Base-by-base conservation (phyloP, 148 eudicot species). In the Arctostaphylos glauca region DNA sequence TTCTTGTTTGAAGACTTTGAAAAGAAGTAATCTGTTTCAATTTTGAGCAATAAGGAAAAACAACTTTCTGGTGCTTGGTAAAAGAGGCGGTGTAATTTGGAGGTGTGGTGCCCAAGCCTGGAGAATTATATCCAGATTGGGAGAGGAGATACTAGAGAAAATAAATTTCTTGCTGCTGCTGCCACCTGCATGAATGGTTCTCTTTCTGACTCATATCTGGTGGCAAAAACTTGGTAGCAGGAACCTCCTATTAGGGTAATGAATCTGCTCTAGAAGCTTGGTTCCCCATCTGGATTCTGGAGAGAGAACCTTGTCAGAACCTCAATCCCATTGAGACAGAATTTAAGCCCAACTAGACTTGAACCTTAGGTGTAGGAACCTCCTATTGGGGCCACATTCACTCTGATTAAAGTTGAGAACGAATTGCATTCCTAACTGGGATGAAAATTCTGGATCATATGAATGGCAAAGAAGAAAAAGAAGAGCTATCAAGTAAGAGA, bases 21-120 rank as follows among this genome's bases (percentile, higher is more conserved):
- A 76, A 74, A 19, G 50, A 21, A 54, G 75, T 49, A 15, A 43
- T 78, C 38, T 16, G 54, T 76, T 76, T 54, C 0, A 3, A 47
- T 53, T 71, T 54, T 18, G 41, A 52, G 53, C 74, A 9, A 52
- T 31, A 50, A 31, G 48, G 41, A 70, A 18, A 9, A 9, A 5
- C 3, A 9, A 70, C 64, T 41, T 68, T 41, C 46, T 13, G 38
- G 46, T 81, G 82, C 55, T 49, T 67, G 74, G 54, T 80, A 12
- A 49, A 2, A n/a, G 19, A 80, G 15, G 68, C 16, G 15, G 46
- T 48, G 31, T n/a, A 14, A 62, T 79, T 21, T 60, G 18, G 41
- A 80, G 60, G 81, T 23, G 23, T 81, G 38, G 71, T 21, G 60
- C 19, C 72, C 47, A 47, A 21, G 66, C 74, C 54, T 49, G 48